Evolutionary conservation across 345 rosid species (phyloP).

Genomic region (Physaria fendleri): DNA sequence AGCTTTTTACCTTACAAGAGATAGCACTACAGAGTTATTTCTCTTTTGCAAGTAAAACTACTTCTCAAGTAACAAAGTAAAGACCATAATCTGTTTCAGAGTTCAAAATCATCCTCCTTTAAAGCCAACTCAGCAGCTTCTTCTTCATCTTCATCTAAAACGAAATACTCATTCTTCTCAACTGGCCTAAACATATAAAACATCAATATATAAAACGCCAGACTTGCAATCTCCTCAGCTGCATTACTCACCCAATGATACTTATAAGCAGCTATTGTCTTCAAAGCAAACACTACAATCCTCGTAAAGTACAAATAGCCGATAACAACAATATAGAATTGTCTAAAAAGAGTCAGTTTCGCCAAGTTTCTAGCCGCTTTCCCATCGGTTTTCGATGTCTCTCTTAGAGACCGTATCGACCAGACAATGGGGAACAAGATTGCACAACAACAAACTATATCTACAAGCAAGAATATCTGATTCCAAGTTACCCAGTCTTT

Average conservation of each 20-base stretch:
- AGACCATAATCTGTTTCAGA: slow-evolving; percentile 72
- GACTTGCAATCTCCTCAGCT: slow-evolving; percentile 78
- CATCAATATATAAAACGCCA: slow-evolving; percentile 64
- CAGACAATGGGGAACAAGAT: slow-evolving; percentile 93
- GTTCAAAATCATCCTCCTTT: slow-evolving; percentile 80
- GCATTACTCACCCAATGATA: slow-evolving; percentile 91
- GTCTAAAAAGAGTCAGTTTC: slow-evolving; percentile 75
- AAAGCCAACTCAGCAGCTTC: slow-evolving; percentile 76
- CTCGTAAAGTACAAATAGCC: slow-evolving; percentile 91
- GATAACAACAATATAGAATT: slow-evolving; percentile 86
- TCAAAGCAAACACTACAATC: slow-evolving; percentile 79
- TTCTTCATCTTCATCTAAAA: slow-evolving; percentile 79
- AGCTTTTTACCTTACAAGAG: background rate
- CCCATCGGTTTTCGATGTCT: slow-evolving; percentile 90
- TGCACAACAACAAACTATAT: slow-evolving; percentile 84
- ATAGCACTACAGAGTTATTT: background rate
- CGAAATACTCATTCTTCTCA: slow-evolving; percentile 88
- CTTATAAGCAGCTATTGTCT: slow-evolving; percentile 79
- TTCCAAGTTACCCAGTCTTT: slow-evolving; percentile 95
- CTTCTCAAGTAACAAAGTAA: background rate
- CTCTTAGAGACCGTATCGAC: slow-evolving; percentile 81
- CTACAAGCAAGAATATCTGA: slow-evolving; percentile 80
- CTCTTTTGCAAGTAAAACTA: slow-evolving; percentile 12
- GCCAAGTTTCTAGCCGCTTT: slow-evolving; percentile 93
- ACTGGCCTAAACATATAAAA: slow-evolving; percentile 91